Conservation (phyloP, 192 early-diverging fungal species). For the Tieghemiomyces parasiticus region DNA sequence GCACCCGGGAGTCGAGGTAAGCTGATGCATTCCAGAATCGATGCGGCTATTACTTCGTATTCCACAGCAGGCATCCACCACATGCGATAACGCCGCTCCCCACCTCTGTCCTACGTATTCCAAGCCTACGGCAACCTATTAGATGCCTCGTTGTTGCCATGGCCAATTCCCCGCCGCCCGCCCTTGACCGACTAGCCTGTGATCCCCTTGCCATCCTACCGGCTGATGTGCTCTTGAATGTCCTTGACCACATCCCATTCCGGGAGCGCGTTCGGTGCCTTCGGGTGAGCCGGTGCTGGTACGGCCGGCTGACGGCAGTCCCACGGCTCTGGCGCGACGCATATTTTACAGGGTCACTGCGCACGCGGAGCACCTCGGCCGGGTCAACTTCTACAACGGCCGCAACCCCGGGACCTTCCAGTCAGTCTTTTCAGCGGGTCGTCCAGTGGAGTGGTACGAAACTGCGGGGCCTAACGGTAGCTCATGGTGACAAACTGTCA, state of each 20-base stretch:
- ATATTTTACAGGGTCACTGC: neutral
- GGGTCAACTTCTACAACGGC: neutral
- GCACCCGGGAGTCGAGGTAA: too few relatives aligned
- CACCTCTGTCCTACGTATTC: too few relatives aligned
- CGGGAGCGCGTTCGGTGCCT: neutral
- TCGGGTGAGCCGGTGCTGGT: conserved; percentile 8
- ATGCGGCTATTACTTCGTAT: too few relatives aligned
- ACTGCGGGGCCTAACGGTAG: neutral
- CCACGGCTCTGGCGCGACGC: neutral
- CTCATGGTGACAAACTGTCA: neutral
- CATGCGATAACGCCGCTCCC: too few relatives aligned
- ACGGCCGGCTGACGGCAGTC: conserved; percentile 1
- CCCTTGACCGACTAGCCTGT: neutral
- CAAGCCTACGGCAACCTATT: too few relatives aligned
- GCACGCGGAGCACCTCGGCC: neutral
- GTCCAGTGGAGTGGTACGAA: neutral
- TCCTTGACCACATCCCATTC: conserved; percentile 1
- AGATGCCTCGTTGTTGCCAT: too few relatives aligned
- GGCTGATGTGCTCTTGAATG: neutral
- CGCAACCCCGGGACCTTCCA: too few relatives aligned
- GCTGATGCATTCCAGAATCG: too few relatives aligned
- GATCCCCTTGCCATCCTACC: conserved; percentile 2
- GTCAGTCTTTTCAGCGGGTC: neutral
- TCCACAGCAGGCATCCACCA: too few relatives aligned
- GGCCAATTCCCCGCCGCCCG: too few relatives aligned